Evolutionary conservation across 2,329 filamentous ascomycete genomes (phyloP), one percentile per base, ranked within the genome.

Genomic region (Colletotrichum gigasporum): DNA sequence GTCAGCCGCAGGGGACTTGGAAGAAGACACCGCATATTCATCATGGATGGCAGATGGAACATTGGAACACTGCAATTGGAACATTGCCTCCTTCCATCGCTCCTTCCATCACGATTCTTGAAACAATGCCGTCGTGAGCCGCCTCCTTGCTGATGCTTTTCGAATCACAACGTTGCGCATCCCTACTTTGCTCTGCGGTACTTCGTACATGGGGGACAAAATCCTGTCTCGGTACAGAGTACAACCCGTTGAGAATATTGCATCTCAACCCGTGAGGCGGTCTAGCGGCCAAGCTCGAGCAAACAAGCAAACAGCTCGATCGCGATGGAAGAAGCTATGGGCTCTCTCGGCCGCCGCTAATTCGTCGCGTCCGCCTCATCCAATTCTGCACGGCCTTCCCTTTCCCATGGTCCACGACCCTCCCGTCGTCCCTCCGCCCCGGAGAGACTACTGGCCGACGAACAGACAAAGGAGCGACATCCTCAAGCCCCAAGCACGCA

Each of bases 101-200:
- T 30, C 26, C 61, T 64, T 64, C 61, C 28, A 64, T 64, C n/a
- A 42, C 48, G 20, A 28, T 64, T 64, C 56, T 61, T 54, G 61
- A 61, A 61, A 64, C 56, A 50, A n/a, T n/a, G n/a, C 10, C 34
- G 8, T 41, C 12, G n/a, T 41, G 12, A 41, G 55, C 26, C 32
- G 26, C 41, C 24, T 42, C 24, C 32, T 41, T 24, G 16, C 6
- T 47, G 30, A n/a, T 11, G 22, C 16, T 9, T 16, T 20, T 41
- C 18, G 20, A 28, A 26, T 45, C 53, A 5, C 37, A 9, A n/a
- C n/a, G 10, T 9, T 16, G n/a, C 24, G 11, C 16, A 22, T 20
- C 37, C 11, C 11, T 34, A 26, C 37, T 42, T n/a, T n/a, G n/a
- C n/a, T n/a, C n/a, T n/a, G n/a, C n/a, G n/a, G n/a, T n/a, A n/a